Conservation (phyloP, 2,329 filamentous ascomycete species). For the Neurospora sp. region DNA sequence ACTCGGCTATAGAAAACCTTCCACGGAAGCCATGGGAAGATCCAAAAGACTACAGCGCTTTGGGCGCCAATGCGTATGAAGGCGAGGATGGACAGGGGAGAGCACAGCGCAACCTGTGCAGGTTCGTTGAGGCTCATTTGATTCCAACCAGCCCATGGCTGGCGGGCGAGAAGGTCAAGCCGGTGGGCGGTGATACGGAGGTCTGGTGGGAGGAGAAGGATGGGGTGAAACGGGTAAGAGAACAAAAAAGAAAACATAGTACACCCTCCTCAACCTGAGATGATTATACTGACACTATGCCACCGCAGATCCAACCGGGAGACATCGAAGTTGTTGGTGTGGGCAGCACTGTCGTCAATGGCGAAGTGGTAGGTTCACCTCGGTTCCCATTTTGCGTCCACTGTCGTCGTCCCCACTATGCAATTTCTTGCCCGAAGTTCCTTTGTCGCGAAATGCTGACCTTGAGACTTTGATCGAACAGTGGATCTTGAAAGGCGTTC, state of each 20-base stretch:
- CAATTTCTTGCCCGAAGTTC: neutral
- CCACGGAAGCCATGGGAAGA: constrained; percentile 84
- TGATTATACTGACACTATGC: constrained; percentile 1
- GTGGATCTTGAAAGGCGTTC: constrained; percentile 56
- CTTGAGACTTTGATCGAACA: constrained; percentile 14
- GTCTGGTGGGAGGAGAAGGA: constrained; percentile 76
- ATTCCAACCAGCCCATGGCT: constrained; percentile 68
- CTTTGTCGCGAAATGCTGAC: constrained; percentile 1
- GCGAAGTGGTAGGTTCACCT: constrained; percentile 54
- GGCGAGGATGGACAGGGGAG: constrained; percentile 66
- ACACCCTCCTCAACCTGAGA: constrained; percentile 7
- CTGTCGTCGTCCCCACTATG: neutral
- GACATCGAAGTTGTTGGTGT: constrained; percentile 67
- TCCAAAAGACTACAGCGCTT: constrained; percentile 56
- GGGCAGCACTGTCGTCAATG: constrained; percentile 71
- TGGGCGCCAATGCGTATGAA: constrained; percentile 65
- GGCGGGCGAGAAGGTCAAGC: constrained; percentile 55
- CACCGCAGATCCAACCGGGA: constrained; percentile 61
- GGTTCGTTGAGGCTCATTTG: constrained; percentile 82
- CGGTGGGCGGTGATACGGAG: constrained; percentile 52
- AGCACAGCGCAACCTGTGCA: constrained; percentile 64
- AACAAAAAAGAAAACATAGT: neutral
- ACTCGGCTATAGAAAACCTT: constrained; percentile 67
- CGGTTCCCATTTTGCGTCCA: neutral
- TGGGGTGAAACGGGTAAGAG: constrained; percentile 55